Evolutionary conservation across 2,329 filamentous ascomycete genomes (phyloP).

Genomic region (Microcera coccophila): DNA sequence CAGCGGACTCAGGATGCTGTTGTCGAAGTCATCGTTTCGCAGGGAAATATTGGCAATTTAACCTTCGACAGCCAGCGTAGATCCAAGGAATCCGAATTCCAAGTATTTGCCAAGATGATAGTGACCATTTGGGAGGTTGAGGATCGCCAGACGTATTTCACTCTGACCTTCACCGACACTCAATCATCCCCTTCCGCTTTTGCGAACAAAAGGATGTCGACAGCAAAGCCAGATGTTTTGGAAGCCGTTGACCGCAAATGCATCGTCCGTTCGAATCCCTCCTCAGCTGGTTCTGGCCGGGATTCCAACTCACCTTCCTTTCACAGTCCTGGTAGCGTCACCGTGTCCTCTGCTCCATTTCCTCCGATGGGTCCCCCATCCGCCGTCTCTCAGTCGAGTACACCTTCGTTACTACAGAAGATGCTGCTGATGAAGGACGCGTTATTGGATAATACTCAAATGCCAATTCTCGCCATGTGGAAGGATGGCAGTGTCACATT

Average conservation of each 20-base stretch:
- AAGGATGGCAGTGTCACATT: slow-evolving; percentile 71
- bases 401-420: slow-evolving; percentile 67
- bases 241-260: slow-evolving; percentile 46
- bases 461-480: slow-evolving; percentile 78
- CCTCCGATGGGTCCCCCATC: slow-evolving; percentile 65
- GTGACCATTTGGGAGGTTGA: slow-evolving; percentile 70
- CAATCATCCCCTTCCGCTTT: slow-evolving; percentile 37
- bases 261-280: slow-evolving; percentile 42
- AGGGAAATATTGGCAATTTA: slow-evolving; percentile 41
- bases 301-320: slow-evolving; percentile 46
- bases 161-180: slow-evolving; percentile 68
- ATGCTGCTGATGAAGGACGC: slow-evolving; percentile 73
- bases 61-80: slow-evolving; percentile 33
- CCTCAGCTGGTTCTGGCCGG: slow-evolving; percentile 46
- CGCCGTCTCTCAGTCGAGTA: slow-evolving; percentile 48
- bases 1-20: slow-evolving; percentile 54
- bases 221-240: slow-evolving; percentile 38
- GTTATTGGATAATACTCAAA: slow-evolving; percentile 67
- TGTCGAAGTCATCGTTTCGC: slow-evolving; percentile 64
- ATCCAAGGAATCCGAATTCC: slow-evolving; percentile 36
- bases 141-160: slow-evolving; percentile 65
- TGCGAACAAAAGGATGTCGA: slow-evolving; percentile 33
- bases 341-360: slow-evolving; percentile 56
- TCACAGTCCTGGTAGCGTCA: slow-evolving; percentile 49
- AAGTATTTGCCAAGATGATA: slow-evolving; percentile 67